Conservation (phyloP, 169 alveolate genomes). For the Plasmodium blacklocki region DNA sequence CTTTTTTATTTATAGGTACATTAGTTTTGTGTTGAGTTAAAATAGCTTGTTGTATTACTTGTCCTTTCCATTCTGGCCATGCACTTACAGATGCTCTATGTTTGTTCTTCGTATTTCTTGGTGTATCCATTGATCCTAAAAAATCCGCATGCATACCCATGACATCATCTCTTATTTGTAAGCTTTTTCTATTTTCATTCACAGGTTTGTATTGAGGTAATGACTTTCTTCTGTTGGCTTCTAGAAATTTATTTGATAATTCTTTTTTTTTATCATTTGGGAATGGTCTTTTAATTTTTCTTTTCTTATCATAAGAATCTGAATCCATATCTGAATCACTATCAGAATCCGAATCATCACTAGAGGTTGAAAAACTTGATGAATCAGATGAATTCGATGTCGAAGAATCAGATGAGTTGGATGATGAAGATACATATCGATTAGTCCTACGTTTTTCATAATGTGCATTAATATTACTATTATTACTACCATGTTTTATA, state of each 20-base stretch:
- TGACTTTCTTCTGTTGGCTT: constrained; percentile 45
- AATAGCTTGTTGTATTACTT: constrained; percentile 92
- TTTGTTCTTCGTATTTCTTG: constrained; percentile 67
- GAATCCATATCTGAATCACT: constrained; percentile 80
- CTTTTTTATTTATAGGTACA: constrained; percentile 89
- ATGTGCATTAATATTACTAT: constrained; percentile 9
- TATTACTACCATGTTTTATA: constrained; percentile 17
- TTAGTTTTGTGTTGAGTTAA: constrained; percentile 92
- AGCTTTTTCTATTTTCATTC: constrained; percentile 83
- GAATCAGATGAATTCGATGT: constrained; percentile 69
- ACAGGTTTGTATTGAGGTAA: constrained; percentile 89
- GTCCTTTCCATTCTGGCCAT: constrained; percentile 95
- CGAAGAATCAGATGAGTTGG: constrained; percentile 65
- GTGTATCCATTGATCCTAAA: constrained; percentile 85
- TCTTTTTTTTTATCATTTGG: constrained; percentile 75
- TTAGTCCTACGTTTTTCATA: constrained; percentile 51
- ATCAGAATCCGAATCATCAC: constrained; percentile 84
- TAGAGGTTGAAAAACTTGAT: constrained; percentile 80
- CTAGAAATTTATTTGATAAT: constrained; percentile 53
- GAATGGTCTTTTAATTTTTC: constrained; percentile 46
- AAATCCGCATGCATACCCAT: constrained; percentile 91
- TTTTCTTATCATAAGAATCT: constrained; percentile 52
- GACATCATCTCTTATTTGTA: constrained; percentile 85
- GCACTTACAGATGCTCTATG: constrained; percentile 88
- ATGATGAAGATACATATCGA: constrained; percentile 59